phyloP scores from a whole-genome alignment of 768 basidiomycete genomes.

The Hypsizygus marmoreus region DNA sequence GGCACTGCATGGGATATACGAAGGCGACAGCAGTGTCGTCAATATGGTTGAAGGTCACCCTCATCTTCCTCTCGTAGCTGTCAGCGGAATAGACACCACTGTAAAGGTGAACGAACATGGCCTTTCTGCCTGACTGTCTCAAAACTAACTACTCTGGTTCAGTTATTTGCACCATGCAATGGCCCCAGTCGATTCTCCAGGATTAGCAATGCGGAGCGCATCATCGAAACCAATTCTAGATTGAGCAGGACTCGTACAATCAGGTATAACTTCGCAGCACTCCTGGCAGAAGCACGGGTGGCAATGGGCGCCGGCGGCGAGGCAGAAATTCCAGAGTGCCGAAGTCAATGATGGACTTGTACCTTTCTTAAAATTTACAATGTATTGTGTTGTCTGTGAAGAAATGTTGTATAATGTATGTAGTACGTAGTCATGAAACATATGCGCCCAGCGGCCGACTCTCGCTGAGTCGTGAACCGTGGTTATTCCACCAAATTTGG shows the following conservation, averaged over 20 bases:
- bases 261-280: slow-evolving; percentile 26
- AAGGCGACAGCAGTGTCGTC: slow-evolving; percentile 80
- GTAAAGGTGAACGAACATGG: slow-evolving; percentile 60
- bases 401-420: too few relatives aligned
- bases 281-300: slow-evolving; percentile 25
- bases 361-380: too few relatives aligned
- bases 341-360: slow-evolving; percentile 22
- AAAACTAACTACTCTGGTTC: slow-evolving; percentile 6
- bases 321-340: slow-evolving; percentile 24
- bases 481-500: slow-evolving; percentile 13
- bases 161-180: slow-evolving; percentile 69
- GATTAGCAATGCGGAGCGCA: slow-evolving; percentile 49
- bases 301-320: slow-evolving; percentile 24
- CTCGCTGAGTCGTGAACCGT: too few relatives aligned
- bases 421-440: too few relatives aligned
- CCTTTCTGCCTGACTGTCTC: neutral
- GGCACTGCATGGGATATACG: slow-evolving; percentile 70
- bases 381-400: too few relatives aligned
- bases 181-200: slow-evolving; percentile 55
- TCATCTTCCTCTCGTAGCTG: slow-evolving; percentile 76
- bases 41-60: slow-evolving; percentile 89
- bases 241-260: slow-evolving; percentile 31
- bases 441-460: too few relatives aligned
- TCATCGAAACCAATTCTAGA: slow-evolving; percentile 57
- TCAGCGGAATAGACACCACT: slow-evolving; percentile 84